Base-by-base conservation (phyloP, 768 basidiomycete genomes). In the Lactarius sp. region DNA sequence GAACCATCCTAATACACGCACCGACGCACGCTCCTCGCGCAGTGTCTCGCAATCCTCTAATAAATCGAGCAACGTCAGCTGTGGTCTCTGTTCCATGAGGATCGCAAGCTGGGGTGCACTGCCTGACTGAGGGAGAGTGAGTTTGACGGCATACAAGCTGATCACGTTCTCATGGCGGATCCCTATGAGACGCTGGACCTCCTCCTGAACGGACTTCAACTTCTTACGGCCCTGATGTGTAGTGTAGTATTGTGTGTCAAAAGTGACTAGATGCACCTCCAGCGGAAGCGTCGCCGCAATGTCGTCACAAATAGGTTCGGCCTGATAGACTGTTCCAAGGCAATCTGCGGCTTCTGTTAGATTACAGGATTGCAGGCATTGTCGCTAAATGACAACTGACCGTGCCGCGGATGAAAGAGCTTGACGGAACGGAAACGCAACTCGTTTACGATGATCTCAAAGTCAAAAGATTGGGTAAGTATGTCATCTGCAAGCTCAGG, bases 31-130 rank as follows among this genome's bases (percentile, higher is more conserved):
- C 42, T 86, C 85, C 71, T 90, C 85, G 53, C 84, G 81, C n/a
- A 94, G 74, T n/a, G 77, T 79, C 37, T 88, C 85, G 56, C 83
- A 86, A 68, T 91, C 87, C 65, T 87, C 83, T n/a, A 94, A 75
- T 6, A 94, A 81, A 62, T 92, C 88, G 49, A 84, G 78, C 34
- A 94, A 72, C 0, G 84, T 86, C 61, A 89, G 74, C 0, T 84
- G 73, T 0, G 90, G 88, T 0, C 80, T 77, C 70, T 88, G 83
- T 69, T 94, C 92, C n/a, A 80, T 83, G 27, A 94, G 77, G 6
- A 94, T 80, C 36, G 81, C 75, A 61, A 94, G 71, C 56, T 81
- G 81, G 3, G 87, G 81, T 1, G 80, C 73, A 0, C 75, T 76
- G 46, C 75, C 78, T 0, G 80, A 72, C 59, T 81, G 78, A 6